Evolutionary conservation across 2,329 filamentous ascomycete species (phyloP).

Genomic region (Epichloe glyceriae): DNA sequence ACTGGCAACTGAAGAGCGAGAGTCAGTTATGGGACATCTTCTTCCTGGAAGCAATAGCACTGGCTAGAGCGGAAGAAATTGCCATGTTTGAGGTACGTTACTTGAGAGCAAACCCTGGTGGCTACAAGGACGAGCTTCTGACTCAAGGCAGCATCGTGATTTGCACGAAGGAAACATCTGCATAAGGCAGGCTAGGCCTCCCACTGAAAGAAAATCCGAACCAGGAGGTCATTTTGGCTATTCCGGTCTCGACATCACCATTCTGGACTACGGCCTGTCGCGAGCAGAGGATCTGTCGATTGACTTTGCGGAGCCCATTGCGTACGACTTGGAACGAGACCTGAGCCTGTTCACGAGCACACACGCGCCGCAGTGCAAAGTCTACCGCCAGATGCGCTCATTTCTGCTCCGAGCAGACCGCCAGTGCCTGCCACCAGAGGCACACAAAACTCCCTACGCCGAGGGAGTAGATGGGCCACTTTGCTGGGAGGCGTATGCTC

Average conservation of each 20-base stretch:
- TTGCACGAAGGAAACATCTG: constrained; percentile 54
- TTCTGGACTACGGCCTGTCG: constrained; percentile 53
- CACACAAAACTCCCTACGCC: constrained; percentile 35
- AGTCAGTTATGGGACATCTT: constrained; percentile 52
- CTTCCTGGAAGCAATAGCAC: constrained; percentile 44
- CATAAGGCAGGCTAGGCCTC: constrained; percentile 30
- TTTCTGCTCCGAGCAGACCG: constrained; percentile 40
- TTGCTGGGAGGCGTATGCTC: constrained; percentile 40
- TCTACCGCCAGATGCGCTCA: constrained; percentile 51
- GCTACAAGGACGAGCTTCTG: constrained; percentile 1
- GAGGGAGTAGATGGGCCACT: constrained; percentile 32
- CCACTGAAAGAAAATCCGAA: constrained; percentile 18
- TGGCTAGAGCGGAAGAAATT: constrained; percentile 45
- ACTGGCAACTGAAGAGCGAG: constrained; percentile 35
- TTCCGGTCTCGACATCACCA: constrained; percentile 50
- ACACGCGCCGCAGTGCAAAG: constrained; percentile 45
- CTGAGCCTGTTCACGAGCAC: constrained; percentile 47
- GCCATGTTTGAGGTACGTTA: constrained; percentile 44
- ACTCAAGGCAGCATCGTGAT: constrained; percentile 41
- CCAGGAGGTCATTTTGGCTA: constrained; percentile 35
- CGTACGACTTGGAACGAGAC: constrained; percentile 47
- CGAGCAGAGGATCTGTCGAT: constrained; percentile 34
- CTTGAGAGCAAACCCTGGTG: not conserved
- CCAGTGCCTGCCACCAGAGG: constrained; percentile 32
- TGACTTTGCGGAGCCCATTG: constrained; percentile 28